These are phyloP conservation scores for Cladosporium sp. DNA, from an alignment of 2,329 filamentous ascomycete species.

Conservation along the genomic window DNA sequence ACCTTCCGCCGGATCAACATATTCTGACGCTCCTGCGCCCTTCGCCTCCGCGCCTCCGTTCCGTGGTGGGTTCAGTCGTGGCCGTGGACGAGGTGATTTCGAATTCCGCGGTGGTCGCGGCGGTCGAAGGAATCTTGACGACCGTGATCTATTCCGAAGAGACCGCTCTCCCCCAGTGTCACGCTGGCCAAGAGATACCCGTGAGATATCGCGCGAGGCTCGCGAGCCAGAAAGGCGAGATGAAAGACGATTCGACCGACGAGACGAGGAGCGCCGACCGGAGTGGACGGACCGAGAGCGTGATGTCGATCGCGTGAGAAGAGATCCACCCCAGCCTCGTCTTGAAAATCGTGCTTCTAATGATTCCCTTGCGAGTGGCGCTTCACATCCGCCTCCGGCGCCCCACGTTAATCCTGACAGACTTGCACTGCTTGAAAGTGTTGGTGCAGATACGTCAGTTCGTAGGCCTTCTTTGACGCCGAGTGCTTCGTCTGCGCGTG, in stretches of 20 bases:
- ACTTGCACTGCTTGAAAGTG: conserved; percentile 29
- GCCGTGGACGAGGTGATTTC: conserved; percentile 49
- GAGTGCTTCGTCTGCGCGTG: conserved; percentile 7
- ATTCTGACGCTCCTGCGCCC: conserved; percentile 60
- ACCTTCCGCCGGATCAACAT: conserved; percentile 65
- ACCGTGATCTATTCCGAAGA: conserved; percentile 55
- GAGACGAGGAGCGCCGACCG: conserved; percentile 38
- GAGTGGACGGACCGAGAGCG: conserved; percentile 37
- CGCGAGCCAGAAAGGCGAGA: conserved; percentile 34
- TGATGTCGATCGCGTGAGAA: conserved; percentile 34
- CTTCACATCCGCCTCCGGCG: conserved; percentile 18
- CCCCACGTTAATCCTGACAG: conserved; percentile 30
- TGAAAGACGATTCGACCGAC: conserved; percentile 43
- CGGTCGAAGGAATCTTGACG: conserved; percentile 43
- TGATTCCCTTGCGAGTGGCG: conserved; percentile 21
- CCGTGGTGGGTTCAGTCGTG: conserved; percentile 52
- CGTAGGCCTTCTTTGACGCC: conserved; percentile 20
- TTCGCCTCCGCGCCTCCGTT: conserved; percentile 48
- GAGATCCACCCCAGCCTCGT: conserved; percentile 26
- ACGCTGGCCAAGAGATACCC: conserved; percentile 37
- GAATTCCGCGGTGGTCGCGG: conserved; percentile 47
- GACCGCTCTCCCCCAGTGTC: conserved; percentile 46
- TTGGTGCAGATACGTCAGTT: conserved; percentile 25
- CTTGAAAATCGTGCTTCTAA: conserved; percentile 26
- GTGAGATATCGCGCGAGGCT: conserved; percentile 33